Base-by-base conservation (phyloP, 2,329 filamentous ascomycete genomes). In the Helotiales sp. region DNA sequence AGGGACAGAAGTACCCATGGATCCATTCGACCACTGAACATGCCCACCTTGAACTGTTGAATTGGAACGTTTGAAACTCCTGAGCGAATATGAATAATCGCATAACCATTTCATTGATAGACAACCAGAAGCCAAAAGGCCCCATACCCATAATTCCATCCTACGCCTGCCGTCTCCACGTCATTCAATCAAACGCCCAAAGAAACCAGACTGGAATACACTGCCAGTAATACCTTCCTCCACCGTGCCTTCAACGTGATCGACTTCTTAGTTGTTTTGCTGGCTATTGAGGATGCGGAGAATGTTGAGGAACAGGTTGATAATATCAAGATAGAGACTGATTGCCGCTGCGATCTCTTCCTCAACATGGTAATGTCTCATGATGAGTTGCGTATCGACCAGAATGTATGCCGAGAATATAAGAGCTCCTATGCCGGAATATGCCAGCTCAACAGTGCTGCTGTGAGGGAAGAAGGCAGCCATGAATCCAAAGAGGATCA, bases 271-370 rank as follows among this genome's bases (percentile, higher is more conserved):
- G 86, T 97, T 96, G 81, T 97, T 95, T 78, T 89, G 91, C 85
- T 97, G 93, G 83, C 91, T 96, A 85, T 99, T 99, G 77, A 99
- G 84, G 75, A 99, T 98, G 77, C 96, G 87, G 77, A 99, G 84
- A 77, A 99, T 99, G 62, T 93, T 91, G 73, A 99, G 85, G 88
- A 99, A 99, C 73, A 99, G 81, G 86, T 99, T 99, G 84, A 98
- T 93, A 71, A 98, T 89, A 79, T 98, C 95, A 59, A 99, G 86
- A 79, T 99, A 99, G 58, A 99, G 86, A 77, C 92, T 96, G 80
- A 99, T 97, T 10, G 93, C 90, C 59, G 95, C 95, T 6, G 94
- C 93, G 78, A 98, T 97, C 84, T 97, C 94, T 86, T 97, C 95
- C 82, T 99, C 96, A 61, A 97, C 93, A 77, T 98, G 95, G 81